These are phyloP conservation scores for Diaporthe ilicicola DNA, from an alignment of 2,329 filamentous ascomycete species.

Conservation along the genomic window DNA sequence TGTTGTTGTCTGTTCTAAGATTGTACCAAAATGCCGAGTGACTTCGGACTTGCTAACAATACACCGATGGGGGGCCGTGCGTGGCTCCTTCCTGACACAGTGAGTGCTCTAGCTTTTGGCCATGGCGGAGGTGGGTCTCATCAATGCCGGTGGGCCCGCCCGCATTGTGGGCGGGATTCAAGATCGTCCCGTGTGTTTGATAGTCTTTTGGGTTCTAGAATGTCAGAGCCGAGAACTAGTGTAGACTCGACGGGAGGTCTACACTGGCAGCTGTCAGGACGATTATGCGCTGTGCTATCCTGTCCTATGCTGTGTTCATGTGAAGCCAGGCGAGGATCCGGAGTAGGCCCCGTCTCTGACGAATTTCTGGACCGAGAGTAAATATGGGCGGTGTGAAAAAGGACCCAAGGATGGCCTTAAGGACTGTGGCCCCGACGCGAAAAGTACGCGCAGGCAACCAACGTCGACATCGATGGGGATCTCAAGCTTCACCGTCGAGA, in stretches of 20 bases:
- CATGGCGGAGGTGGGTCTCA: conserved; percentile 21
- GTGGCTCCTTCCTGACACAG: too few relatives aligned
- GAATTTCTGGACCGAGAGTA: not conserved
- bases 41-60: too few relatives aligned
- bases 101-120: conserved; percentile 9
- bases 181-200: conserved; percentile 21
- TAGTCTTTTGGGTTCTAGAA: conserved; percentile 15
- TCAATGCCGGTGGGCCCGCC: conserved; percentile 23
- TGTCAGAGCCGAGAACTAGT: not conserved
- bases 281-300: not conserved
- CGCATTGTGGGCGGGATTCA: conserved; percentile 13
- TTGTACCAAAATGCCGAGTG: too few relatives aligned
- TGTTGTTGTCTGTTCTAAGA: too few relatives aligned
- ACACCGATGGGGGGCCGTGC: too few relatives aligned
- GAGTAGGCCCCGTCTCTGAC: not conserved
- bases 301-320: not conserved
- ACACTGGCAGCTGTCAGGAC: conserved; percentile 10
- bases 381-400: conserved; percentile 2
- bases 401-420: conserved; percentile 7
- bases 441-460: conserved; percentile 2
- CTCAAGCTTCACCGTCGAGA: not conserved
- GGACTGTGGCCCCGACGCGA: not conserved
- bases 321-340: not conserved
- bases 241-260: conserved; percentile 1
- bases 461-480: not conserved